Evolutionary conservation across 768 basidiomycete species (phyloP), one percentile per base, ranked within the genome.

Genomic region (Pisolithus albus): DNA sequence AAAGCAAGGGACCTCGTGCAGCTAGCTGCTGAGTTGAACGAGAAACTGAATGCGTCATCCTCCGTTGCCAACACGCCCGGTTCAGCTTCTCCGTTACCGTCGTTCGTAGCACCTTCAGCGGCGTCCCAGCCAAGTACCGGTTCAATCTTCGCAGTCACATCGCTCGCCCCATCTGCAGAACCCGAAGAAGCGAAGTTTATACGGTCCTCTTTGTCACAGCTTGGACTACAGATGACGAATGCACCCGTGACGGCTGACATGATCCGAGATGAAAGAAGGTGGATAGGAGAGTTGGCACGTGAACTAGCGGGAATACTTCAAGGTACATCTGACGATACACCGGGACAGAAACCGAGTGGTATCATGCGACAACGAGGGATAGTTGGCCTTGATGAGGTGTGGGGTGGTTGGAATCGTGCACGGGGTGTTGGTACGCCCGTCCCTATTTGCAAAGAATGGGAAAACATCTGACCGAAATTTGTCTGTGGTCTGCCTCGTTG

Each of bases 331-430:
- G 52, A 66, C 7, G 65, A 57, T 41, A 39, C 40, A 0, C 28
- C 50, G 0, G 57, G 53, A 10, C 56, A 46, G 43, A 57, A 47
- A 48, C 52, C 46, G 50, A 70, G 70, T 0, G 86, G 89, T 1
- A 75, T 94, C 60, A 90, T 94, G 88, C 75, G 76, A 51, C 74
- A 77, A 3, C 79, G 90, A 26, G 92, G 90, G 1, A 79, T 95
- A 32, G 78, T 96, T 37, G 89, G 86, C 0, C 69, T 96, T 24
- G 93, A 97, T 62, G 93, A 95, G 68, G 88, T 88, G 0, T 97
- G 93, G 93, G 90, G 90, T 24, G 83, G 87, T 2, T 96, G 93
- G 93, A 95, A 94, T 63, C 83, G 93, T 52, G 92, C 91, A 6
- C 72, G 93, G 57, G 93, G 93, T 46, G 86, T 95, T 49, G 86